A percentile compares a stretch with the other conserved stretches of the same genome.
Evolutionary conservation across 768 basidiomycete species (phyloP).

Genomic region (Mycena rebaudengoi): DNA sequence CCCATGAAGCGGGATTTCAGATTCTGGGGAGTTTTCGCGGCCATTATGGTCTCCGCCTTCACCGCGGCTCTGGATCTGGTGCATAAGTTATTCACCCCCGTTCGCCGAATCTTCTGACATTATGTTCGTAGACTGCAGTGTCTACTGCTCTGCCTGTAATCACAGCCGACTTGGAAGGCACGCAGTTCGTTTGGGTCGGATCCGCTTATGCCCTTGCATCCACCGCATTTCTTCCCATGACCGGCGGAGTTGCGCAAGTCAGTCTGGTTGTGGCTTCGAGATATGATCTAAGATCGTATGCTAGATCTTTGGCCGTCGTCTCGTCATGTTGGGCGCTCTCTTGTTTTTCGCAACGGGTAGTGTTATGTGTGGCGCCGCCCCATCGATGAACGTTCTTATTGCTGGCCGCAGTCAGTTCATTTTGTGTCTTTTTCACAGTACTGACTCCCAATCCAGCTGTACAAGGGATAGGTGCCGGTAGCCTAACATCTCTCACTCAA

Average conservation of each 20-base stretch:
- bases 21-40: too few species aligned
- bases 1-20: too few species aligned
- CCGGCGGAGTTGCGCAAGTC: conserved; percentile 41
- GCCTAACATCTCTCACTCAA: conserved; percentile 44
- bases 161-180: conserved; percentile 35
- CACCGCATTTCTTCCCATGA: conserved; percentile 42
- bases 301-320: conserved; percentile 51
- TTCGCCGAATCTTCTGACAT: not conserved
- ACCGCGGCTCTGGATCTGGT: too few species aligned
- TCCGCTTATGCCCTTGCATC: conserved; percentile 36
- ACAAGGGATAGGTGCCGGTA: conserved; percentile 52
- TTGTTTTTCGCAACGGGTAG: conserved; percentile 51
- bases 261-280: not conserved
- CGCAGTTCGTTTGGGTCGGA: conserved; percentile 36
- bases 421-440: not conserved
- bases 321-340: conserved; percentile 40
- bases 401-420: conserved; percentile 43
- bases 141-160: conserved; percentile 42
- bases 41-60: too few species aligned
- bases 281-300: not conserved
- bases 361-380: conserved; percentile 52
- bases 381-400: conserved; percentile 50
- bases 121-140: conserved; percentile 29
- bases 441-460: conserved; percentile 32
- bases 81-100: too few species aligned